Percentiles rank a stretch among this genome's conserved stretches.
These are phyloP conservation scores for Nicotiana tabacum DNA, from an alignment of 257 asterid species.

Conservation along the genomic window DNA sequence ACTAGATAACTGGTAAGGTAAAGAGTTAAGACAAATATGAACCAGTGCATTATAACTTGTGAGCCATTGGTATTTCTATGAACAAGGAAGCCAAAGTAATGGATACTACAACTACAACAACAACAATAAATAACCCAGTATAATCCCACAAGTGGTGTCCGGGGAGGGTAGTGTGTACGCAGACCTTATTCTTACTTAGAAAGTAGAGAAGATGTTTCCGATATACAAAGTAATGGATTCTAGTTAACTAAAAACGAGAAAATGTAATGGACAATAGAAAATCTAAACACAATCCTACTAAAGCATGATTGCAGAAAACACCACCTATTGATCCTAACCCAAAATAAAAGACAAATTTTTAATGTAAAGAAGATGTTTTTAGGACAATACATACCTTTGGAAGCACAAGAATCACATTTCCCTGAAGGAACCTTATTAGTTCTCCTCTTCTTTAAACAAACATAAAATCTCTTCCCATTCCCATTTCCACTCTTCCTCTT, in stretches of 20 bases:
- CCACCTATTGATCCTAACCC: neutral
- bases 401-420: constrained; percentile 56
- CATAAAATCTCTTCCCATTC: constrained; percentile 38
- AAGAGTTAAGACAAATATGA: neutral
- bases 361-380: neutral
- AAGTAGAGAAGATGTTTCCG: too few species aligned
- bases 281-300: neutral
- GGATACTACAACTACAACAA: neutral
- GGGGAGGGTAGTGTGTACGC: too few species aligned
- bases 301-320: neutral
- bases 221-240: neutral
- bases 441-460: constrained; percentile 70
- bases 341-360: neutral
- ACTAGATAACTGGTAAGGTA: neutral
- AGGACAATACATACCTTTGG: constrained; percentile 43
- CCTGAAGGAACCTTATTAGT: constrained; percentile 45
- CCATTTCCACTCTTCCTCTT: constrained; percentile 19
- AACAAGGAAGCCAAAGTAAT: neutral
- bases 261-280: neutral
- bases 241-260: neutral
- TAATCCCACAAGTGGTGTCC: too few species aligned
- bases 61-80: neutral
- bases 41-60: neutral
- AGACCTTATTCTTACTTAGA: too few species aligned
- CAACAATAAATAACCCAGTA: too few species aligned